These are phyloP conservation scores for Ceratobasidium sp. DNA, from an alignment of 1,284 basidiomycete genomes.

Conservation along the genomic window DNA sequence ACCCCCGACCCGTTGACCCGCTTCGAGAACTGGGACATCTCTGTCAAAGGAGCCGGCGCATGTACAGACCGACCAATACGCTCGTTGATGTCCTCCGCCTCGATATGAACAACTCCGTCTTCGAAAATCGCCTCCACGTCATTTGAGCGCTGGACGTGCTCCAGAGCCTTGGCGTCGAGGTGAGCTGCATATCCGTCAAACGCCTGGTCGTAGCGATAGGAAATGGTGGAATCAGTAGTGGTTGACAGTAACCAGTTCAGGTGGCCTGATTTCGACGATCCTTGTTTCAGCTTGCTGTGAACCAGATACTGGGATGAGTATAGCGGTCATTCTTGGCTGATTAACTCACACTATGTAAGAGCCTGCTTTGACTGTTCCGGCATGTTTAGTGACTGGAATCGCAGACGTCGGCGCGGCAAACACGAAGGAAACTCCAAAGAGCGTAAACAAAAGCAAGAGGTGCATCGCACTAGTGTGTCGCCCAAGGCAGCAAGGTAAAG, in stretches of 20 bases:
- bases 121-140: conserved; percentile 19
- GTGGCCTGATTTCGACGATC: neutral
- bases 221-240: neutral
- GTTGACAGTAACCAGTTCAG: neutral
- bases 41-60: too few relatives aligned
- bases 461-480: neutral
- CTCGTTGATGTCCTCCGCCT: neutral
- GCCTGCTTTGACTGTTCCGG: neutral
- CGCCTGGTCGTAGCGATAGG: neutral
- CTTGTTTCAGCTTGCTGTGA: neutral
- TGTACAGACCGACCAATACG: neutral
- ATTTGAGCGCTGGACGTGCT: neutral
- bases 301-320: neutral
- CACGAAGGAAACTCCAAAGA: conserved; percentile 14
- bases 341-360: neutral
- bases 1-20: neutral
- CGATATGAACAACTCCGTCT: conserved; percentile 11
- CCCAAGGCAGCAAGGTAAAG: too few relatives aligned
- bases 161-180: neutral
- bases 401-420: conserved; percentile 6
- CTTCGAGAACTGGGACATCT: neutral
- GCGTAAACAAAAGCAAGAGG: neutral
- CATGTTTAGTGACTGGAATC: conserved; percentile 22
- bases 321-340: neutral
- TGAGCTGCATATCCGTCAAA: conserved; percentile 26